Evolutionary conservation across 495 filamentous ascomycete genomes (phyloP).

Genomic region (Copromyces sp.): DNA sequence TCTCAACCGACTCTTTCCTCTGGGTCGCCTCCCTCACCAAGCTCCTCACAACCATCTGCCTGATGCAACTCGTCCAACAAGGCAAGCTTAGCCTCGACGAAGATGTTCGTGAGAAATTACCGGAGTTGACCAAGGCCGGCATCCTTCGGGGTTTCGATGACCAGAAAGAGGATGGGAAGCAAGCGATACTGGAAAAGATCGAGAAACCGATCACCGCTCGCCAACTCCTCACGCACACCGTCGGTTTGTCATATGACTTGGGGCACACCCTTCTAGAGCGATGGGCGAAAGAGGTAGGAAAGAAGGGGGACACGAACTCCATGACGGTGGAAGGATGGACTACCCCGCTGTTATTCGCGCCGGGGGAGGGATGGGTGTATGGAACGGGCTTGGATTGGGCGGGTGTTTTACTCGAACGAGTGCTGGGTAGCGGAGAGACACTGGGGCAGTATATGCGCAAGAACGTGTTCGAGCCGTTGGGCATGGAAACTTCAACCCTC

Average conservation of each 20-base stretch:
- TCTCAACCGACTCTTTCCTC: constrained; percentile 43
- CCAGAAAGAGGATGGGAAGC: not conserved
- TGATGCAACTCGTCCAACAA: constrained; percentile 20
- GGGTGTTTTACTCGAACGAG: constrained; percentile 16
- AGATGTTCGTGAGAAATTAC: constrained; percentile 14
- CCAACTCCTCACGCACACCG: constrained; percentile 24
- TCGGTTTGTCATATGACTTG: constrained; percentile 19
- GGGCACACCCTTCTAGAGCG: constrained; percentile 14
- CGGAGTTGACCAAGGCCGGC: constrained; percentile 13
- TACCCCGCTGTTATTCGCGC: constrained; percentile 19
- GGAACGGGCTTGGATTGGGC: constrained; percentile 24
- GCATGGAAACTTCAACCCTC: constrained; percentile 15
- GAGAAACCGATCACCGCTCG: constrained; percentile 16
- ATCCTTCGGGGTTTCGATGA: constrained; percentile 15
- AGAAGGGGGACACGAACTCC: constrained; percentile 4
- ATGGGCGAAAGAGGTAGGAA: constrained; percentile 15
- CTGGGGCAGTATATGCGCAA: constrained; percentile 17
- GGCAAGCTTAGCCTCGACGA: constrained; percentile 14
- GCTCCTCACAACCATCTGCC: constrained; percentile 12
- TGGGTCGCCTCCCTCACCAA: constrained; percentile 23
- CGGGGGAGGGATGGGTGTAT: constrained; percentile 24
- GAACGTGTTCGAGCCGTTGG: constrained; percentile 14
- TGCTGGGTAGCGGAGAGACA: constrained; percentile 6
- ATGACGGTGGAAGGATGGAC: constrained; percentile 20
- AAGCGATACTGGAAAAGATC: constrained; percentile 21